Percentiles rank a stretch among this genome's conserved stretches.
Evolutionary conservation across 2,329 filamentous ascomycete species (phyloP).

Genomic region (Botrytis deweyae): DNA sequence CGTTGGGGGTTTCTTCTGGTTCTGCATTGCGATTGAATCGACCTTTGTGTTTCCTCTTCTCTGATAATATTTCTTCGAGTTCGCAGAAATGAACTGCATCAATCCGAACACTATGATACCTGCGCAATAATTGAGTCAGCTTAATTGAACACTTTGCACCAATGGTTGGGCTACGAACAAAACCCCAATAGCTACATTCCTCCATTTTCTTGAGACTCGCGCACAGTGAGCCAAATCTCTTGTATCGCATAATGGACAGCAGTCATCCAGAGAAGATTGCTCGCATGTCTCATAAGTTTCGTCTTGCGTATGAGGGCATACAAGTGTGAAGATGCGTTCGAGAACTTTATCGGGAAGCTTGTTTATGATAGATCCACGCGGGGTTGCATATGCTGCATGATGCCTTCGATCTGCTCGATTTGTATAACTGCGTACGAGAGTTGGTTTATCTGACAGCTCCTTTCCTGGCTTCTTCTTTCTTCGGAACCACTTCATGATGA

Average conservation of each 20-base stretch:
- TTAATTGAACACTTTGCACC: conserved; percentile 8
- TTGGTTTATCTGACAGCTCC: conserved; percentile 10
- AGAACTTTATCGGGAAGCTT: conserved; percentile 68
- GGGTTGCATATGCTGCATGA: conserved; percentile 21
- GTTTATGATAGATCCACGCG: conserved; percentile 24
- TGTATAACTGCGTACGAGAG: conserved; percentile 13
- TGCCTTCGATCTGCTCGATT: conserved; percentile 5
- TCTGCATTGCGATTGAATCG: conserved; percentile 75
- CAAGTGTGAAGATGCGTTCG: conserved; percentile 72
- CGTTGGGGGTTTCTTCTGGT: conserved; percentile 74
- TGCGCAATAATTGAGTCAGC: conserved; percentile 41
- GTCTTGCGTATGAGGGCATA: conserved; percentile 82
- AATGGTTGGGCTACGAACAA: conserved; percentile 54
- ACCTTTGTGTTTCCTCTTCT: conserved; percentile 72
- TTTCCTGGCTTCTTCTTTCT: conserved; percentile 20
- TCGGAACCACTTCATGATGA: conserved; percentile 21
- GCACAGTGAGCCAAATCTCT: conserved; percentile 82
- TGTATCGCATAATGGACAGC: conserved; percentile 91
- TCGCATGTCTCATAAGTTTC: conserved; percentile 80
- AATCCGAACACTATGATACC: conserved; percentile 87
- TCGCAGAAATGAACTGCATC: conserved; percentile 94
- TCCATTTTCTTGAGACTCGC: conserved; percentile 73
- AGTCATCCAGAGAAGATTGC: conserved; percentile 71
- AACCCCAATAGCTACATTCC: conserved; percentile 48
- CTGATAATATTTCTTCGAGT: conserved; percentile 76